Percentiles rank a stretch among this genome's conserved stretches.
Evolutionary conservation across 768 basidiomycete species (phyloP).

Genomic region (Xanthoconium purpureum): DNA sequence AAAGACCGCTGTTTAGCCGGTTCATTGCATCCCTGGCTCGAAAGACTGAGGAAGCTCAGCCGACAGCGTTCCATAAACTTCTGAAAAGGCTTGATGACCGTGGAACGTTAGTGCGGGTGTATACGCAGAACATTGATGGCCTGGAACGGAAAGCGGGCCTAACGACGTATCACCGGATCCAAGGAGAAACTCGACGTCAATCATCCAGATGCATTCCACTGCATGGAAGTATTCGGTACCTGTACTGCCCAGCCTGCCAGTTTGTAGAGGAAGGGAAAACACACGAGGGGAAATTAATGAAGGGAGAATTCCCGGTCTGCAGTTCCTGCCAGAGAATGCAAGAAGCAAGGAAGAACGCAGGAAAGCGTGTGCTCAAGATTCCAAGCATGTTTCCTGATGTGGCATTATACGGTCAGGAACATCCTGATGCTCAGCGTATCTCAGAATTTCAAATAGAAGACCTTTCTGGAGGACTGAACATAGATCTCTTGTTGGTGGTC

Average conservation of each 20-base stretch:
- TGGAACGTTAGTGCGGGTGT: conserved; percentile 1
- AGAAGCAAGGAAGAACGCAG: not conserved
- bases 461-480: not conserved
- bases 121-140: conserved; percentile 15
- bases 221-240: conserved; percentile 3
- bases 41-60: not conserved
- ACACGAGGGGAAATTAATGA: not conserved
- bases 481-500: conserved; percentile 10
- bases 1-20: not conserved
- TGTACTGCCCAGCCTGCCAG: conserved; percentile 9
- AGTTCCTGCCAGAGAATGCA: not conserved
- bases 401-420: conserved; percentile 7
- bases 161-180: conserved; percentile 1
- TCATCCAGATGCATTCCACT: conserved; percentile 1
- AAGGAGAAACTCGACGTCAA: too few species aligned
- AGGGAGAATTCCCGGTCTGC: conserved; percentile 7
- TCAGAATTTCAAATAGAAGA: conserved; percentile 1
- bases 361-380: not conserved
- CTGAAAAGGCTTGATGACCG: conserved; percentile 8
- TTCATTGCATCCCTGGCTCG: not conserved
- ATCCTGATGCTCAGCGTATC: conserved; percentile 1
- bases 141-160: conserved; percentile 10
- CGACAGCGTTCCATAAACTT: conserved; percentile 8
- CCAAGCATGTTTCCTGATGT: conserved; percentile 9
- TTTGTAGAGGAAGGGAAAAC: not conserved